Evolutionary conservation across 2,329 filamentous ascomycete genomes (phyloP).

Genomic region (Aspergillus alliaceus): DNA sequence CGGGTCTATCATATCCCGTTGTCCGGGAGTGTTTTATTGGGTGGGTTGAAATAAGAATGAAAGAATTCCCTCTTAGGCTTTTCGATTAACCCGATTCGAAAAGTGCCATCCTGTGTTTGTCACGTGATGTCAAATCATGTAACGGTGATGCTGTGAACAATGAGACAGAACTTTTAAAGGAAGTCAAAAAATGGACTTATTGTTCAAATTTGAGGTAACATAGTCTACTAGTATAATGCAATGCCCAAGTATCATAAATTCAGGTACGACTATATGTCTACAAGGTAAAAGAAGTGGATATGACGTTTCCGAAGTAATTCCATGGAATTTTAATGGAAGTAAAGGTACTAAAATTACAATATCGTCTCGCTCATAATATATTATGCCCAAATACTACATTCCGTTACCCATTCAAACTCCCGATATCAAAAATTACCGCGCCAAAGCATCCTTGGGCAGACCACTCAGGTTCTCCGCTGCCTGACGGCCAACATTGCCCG

Average conservation of each 20-base stretch:
- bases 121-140: background rate
- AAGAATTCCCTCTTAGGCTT: background rate
- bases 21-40: too few species aligned
- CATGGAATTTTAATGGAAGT: background rate
- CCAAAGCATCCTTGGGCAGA: slow-evolving; percentile 61
- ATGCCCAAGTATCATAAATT: too few species aligned
- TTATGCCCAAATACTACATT: slow-evolving; percentile 28
- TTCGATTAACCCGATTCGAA: background rate
- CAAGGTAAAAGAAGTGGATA: background rate
- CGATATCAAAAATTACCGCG: slow-evolving; percentile 39
- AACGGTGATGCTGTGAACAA: background rate
- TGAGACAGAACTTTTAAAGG: too few species aligned
- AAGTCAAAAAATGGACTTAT: too few species aligned
- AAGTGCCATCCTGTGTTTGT: background rate
- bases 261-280: too few species aligned
- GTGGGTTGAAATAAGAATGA: background rate
- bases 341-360: slow-evolving; percentile 4
- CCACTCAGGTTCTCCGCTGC: slow-evolving; percentile 57
- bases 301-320: background rate
- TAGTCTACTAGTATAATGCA: too few species aligned
- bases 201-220: too few species aligned
- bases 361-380: slow-evolving; percentile 2
- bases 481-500: slow-evolving; percentile 58
- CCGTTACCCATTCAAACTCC: background rate
- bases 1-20: background rate